Conservation (phyloP, 2,329 filamentous ascomycete genomes). For the Claviceps monticola region DNA sequence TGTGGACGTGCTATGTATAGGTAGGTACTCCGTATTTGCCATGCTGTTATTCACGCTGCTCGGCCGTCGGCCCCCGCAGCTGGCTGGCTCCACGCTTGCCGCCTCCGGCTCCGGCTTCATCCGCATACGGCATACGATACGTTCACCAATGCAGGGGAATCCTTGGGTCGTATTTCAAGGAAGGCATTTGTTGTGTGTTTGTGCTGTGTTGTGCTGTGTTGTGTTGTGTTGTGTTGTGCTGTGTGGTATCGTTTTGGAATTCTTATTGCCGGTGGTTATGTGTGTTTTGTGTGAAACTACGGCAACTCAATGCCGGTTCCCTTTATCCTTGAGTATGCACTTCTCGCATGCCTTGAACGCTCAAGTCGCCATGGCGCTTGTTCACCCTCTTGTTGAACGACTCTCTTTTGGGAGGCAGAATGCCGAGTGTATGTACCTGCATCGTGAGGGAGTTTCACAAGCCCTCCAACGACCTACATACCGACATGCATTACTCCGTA, state of each 20-base stretch:
- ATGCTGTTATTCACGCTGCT: no score
- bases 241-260: background rate
- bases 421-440: background rate
- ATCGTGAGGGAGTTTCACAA: background rate
- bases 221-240: background rate
- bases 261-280: no score
- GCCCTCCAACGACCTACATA: background rate
- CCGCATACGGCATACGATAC: background rate
- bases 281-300: no score
- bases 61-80: no score
- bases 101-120: background rate
- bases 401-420: background rate
- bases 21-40: no score
- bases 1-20: no score
- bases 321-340: background rate
- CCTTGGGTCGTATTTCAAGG: background rate
- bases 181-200: background rate
- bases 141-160: background rate
- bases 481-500: background rate
- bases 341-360: background rate
- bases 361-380: background rate
- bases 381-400: background rate
- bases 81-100: no score
- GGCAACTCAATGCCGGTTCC: background rate
- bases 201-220: background rate